These are phyloP conservation scores for Diaporthe vexans DNA, from an alignment of 2,329 filamentous ascomycete genomes.

Conservation along the genomic window DNA sequence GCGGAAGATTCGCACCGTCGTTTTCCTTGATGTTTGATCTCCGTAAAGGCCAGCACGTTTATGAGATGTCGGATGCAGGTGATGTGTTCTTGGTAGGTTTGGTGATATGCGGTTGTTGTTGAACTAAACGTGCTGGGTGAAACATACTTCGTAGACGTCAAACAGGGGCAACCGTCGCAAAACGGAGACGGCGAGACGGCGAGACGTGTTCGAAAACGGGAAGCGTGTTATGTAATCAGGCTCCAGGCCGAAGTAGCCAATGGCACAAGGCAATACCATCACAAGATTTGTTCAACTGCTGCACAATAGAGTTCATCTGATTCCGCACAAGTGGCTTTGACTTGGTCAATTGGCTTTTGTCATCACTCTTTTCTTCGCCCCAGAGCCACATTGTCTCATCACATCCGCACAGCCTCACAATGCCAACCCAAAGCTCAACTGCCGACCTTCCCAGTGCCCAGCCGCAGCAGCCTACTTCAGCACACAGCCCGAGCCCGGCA, in stretches of 20 bases:
- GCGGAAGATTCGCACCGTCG: background rate
- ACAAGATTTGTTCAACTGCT: no score
- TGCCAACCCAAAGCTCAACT: no score
- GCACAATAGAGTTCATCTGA: no score
- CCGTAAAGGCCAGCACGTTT: background rate
- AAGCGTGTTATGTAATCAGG: no score
- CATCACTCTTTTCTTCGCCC: no score
- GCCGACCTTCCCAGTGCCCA: no score
- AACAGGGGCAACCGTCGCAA: background rate
- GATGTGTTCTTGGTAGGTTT: background rate
- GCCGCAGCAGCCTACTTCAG: no score
- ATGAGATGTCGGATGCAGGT: background rate
- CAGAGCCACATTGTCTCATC: no score
- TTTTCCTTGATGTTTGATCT: background rate
- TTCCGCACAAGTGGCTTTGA: no score
- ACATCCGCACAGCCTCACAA: no score
- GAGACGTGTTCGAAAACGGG: background rate
- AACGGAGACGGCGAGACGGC: background rate
- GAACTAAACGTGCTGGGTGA: background rate
- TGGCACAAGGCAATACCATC: background rate
- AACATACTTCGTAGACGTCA: constrained; percentile 2
- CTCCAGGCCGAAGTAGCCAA: background rate
- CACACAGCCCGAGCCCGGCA: no score
- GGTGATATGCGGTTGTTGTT: background rate
- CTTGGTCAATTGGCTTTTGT: no score